phyloP scores from a whole-genome alignment of 441 rosid genomes.

The Isatis lusitanica region DNA sequence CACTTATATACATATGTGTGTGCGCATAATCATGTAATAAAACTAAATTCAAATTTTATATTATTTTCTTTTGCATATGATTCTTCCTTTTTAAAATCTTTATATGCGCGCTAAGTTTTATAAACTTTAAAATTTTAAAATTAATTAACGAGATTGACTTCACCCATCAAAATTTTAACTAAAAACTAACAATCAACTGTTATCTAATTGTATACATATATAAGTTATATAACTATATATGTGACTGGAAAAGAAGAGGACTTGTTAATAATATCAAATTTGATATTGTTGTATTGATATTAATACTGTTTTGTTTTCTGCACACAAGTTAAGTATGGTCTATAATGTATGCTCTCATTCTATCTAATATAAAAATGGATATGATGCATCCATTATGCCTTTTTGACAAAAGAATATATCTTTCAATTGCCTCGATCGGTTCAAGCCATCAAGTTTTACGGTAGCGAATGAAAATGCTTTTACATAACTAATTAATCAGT shows the following conservation, averaged over 20 bases:
- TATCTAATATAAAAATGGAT: neutral
- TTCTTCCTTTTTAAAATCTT: neutral
- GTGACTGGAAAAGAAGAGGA: no score
- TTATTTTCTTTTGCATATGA: neutral
- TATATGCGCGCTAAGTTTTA: neutral
- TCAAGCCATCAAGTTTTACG: neutral
- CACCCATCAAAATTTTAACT: no score
- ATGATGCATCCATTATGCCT: constrained; percentile 9
- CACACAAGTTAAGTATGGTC: neutral
- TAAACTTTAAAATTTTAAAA: neutral
- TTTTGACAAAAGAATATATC: neutral
- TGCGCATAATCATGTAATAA: neutral
- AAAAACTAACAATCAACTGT: no score
- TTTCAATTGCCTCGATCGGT: neutral
- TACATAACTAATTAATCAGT: neutral
- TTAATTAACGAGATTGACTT: no score
- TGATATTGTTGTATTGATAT: no score
- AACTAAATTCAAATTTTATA: neutral
- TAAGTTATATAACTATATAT: no score
- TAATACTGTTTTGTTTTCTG: neutral
- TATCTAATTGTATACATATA: no score
- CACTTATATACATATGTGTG: neutral
- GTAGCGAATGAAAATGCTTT: neutral
- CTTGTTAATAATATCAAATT: no score
- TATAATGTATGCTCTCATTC: constrained; percentile 24